Evolutionary conservation across 2,329 filamentous ascomycete genomes (phyloP), one percentile per base, ranked within the genome.

Genomic region (Colletotrichum cuscutae): DNA sequence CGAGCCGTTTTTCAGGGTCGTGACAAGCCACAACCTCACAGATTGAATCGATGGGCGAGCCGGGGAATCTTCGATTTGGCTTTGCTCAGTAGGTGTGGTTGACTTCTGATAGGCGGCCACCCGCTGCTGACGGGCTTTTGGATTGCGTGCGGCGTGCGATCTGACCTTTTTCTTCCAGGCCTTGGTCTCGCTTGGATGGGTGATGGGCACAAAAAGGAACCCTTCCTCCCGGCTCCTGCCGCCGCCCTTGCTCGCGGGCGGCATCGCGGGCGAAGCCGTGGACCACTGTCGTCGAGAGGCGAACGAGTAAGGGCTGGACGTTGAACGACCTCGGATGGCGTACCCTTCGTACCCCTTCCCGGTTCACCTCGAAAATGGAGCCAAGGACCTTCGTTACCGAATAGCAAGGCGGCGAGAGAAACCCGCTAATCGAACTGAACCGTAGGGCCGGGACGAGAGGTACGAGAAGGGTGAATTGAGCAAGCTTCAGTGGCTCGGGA

Each of bases 141-240:
- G 26, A 54, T 74, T 72, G 5, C 75, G 65, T 9, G 77, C 76
- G 1, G 76, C 77, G 15, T 77, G 76, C 2, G 76, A 75, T 19
- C 76, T 72, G 30, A 78, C 76, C 22, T 72, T 58, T 19, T 59
- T 69, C 19, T 68, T 73, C 65, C 74, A 73, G 0, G 46, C 42
- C 6, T 65, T 62, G 11, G 64, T 67, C 12, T 76, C 75, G 53
- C 24, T 57, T 9, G 77, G 74, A 19, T 74, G 65, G 2, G 75
- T 70, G 15, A 77, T 61, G 11, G 72, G 74, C 35, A 76, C 72
- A 58, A 76, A 78, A n/a, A 72, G 67, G 26, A 77, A 73, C 19
- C 32, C 63, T 7, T 58, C 68, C 15, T 61, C 24, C 15, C 37
- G 49, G 22, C 15, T 35, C 15, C 2, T 22, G 53, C 37, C 37